Evolutionary conservation across 768 basidiomycete species (phyloP).

Genomic region (Tricholoma bakamatsutake): DNA sequence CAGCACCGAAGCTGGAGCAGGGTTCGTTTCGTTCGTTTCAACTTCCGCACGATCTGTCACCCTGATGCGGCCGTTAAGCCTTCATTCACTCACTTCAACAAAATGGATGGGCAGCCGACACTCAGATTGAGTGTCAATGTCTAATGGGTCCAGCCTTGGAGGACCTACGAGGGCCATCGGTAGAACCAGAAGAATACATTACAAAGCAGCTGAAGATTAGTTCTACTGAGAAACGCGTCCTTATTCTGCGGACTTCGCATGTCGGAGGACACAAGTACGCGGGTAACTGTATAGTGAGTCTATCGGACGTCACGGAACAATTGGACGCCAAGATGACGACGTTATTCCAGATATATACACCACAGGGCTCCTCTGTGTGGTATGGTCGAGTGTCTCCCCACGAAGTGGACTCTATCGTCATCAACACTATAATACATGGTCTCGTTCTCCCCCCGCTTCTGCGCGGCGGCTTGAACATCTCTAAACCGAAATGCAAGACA

Average conservation of each 20-base stretch:
- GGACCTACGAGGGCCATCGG: slow-evolving; percentile 42
- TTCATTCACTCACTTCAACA: slow-evolving; percentile 57
- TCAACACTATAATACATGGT: slow-evolving; percentile 82
- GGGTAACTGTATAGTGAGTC: slow-evolving; percentile 80
- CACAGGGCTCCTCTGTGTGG: slow-evolving; percentile 82
- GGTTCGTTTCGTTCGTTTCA: slow-evolving; percentile 34
- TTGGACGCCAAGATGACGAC: background rate
- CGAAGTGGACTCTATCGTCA: slow-evolving; percentile 80
- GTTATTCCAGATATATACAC: slow-evolving; percentile 68
- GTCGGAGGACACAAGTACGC: slow-evolving; percentile 92
- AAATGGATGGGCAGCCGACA: slow-evolving; percentile 73
- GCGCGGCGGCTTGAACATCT: slow-evolving; percentile 80
- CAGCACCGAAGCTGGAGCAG: slow-evolving; percentile 78
- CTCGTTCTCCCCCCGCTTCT: slow-evolving; percentile 80
- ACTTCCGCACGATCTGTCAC: background rate
- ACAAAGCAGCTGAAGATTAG: slow-evolving; percentile 47
- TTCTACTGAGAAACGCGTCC: slow-evolving; percentile 56
- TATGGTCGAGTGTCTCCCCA: slow-evolving; percentile 92
- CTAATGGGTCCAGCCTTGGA: slow-evolving; percentile 54
- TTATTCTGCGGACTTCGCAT: slow-evolving; percentile 86
- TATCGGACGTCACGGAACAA: slow-evolving; percentile 1
- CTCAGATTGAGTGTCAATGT: slow-evolving; percentile 58
- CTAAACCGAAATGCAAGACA: slow-evolving; percentile 57
- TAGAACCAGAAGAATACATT: slow-evolving; percentile 53
- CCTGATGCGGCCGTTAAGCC: slow-evolving; percentile 31